phyloP scores from a whole-genome alignment of 1,284 basidiomycete genomes.

The Microbotryum lychnidis-dioicae region DNA sequence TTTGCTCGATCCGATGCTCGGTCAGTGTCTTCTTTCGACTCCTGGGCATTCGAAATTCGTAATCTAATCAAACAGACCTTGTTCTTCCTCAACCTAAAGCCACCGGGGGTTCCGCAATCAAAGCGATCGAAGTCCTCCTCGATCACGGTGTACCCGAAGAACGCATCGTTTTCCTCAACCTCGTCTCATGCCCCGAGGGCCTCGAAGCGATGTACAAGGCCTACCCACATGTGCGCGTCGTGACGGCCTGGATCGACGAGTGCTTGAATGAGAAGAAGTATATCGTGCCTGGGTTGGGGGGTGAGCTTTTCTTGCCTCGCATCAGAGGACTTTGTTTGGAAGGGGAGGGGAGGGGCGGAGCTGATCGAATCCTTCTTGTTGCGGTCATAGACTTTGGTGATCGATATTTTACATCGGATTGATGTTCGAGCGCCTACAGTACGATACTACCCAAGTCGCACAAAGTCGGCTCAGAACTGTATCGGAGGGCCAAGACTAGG shows the following conservation, averaged over 20 bases:
- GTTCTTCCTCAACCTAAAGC: conserved; percentile 47
- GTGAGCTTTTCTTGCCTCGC: conserved; percentile 6
- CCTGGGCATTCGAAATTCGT: background rate
- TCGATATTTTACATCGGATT: conserved; percentile 31
- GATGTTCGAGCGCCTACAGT: background rate
- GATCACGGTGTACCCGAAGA: conserved; percentile 76
- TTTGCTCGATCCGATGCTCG: conserved; percentile 94
- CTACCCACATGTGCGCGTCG: conserved; percentile 77
- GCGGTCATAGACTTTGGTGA: conserved; percentile 32
- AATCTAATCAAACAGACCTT: background rate
- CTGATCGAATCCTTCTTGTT: background rate
- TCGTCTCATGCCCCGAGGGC: conserved; percentile 89
- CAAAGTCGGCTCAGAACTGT: too few species aligned
- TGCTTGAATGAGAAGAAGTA: conserved; percentile 68
- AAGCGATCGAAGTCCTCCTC: conserved; percentile 88
- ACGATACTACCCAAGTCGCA: too few species aligned
- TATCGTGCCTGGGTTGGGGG: conserved; percentile 55
- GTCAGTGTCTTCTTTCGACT: conserved; percentile 43
- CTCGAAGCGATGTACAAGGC: conserved; percentile 68
- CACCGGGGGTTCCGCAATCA: conserved; percentile 94
- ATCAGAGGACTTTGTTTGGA: background rate
- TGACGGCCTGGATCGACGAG: conserved; percentile 95
- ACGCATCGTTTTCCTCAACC: conserved; percentile 91
- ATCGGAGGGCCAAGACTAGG: too few species aligned
- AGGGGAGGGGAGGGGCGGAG: background rate